Evolutionary conservation across 495 filamentous ascomycete genomes (phyloP).

Genomic region (Aspergillus ellipticus): DNA sequence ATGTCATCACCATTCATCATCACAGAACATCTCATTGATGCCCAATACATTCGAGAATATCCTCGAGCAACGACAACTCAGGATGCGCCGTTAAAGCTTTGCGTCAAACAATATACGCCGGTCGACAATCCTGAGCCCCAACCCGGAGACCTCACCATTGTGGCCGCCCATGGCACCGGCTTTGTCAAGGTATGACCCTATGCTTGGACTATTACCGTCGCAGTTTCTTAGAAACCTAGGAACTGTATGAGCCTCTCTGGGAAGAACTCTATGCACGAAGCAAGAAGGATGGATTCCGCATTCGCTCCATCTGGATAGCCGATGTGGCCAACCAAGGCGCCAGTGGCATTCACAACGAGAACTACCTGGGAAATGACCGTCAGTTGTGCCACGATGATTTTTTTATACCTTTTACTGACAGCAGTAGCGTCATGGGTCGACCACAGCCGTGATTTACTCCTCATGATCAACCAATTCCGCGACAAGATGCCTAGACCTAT

Average conservation of each 20-base stretch:
- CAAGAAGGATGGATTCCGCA: constrained; percentile 46
- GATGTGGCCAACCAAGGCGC: constrained; percentile 66
- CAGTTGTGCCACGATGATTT: not conserved
- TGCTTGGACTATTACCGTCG: too few relatives aligned
- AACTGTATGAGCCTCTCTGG: constrained; percentile 77
- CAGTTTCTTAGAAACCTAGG: constrained; percentile 33
- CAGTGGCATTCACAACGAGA: constrained; percentile 67
- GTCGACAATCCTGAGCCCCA: constrained; percentile 49
- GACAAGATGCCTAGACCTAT: constrained; percentile 64
- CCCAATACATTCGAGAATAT: constrained; percentile 63
- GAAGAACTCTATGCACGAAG: constrained; percentile 53
- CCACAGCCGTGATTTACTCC: constrained; percentile 68
- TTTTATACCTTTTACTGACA: not conserved
- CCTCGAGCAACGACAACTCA: constrained; percentile 49
- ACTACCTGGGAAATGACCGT: constrained; percentile 64
- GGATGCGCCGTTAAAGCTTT: constrained; percentile 53
- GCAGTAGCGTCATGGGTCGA: constrained; percentile 58
- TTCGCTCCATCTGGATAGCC: constrained; percentile 72
- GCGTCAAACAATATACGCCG: constrained; percentile 71
- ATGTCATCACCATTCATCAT: constrained; percentile 28
- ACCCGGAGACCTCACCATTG: constrained; percentile 64
- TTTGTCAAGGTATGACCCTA: constrained; percentile 58
- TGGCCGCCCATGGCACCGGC: constrained; percentile 69
- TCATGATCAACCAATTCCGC: constrained; percentile 73
- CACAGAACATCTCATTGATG: constrained; percentile 50